phyloP scores from a whole-genome alignment of 257 asterid species.

The Avicennia marina region DNA sequence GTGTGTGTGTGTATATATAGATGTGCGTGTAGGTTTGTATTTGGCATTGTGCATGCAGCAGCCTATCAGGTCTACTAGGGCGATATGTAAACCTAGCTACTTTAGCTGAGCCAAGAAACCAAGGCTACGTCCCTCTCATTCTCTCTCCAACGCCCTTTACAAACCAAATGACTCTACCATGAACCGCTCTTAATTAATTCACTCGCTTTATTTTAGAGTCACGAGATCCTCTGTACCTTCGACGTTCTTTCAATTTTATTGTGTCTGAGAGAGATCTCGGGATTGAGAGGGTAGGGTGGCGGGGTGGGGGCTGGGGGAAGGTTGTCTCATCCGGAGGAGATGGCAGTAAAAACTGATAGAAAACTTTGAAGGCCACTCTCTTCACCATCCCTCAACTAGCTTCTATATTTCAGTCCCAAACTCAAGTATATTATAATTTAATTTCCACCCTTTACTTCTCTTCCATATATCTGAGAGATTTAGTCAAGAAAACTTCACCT shows the following conservation, averaged over 20 bases:
- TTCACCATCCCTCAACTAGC: slow-evolving; percentile 70
- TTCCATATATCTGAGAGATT: slow-evolving; percentile 20
- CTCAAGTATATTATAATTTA: slow-evolving; percentile 48
- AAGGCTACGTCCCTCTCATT: neutral
- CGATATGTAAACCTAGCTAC: too few relatives aligned
- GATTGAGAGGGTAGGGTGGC: too few relatives aligned
- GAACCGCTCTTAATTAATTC: neutral
- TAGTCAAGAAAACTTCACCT: slow-evolving; percentile 16
- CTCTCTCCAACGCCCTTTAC: too few relatives aligned
- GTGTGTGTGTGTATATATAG: too few relatives aligned
- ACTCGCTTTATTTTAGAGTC: slow-evolving; percentile 48
- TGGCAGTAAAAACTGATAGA: slow-evolving; percentile 66
- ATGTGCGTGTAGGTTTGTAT: too few relatives aligned
- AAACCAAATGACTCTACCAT: neutral
- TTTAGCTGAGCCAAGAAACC: too few relatives aligned
- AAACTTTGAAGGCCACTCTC: slow-evolving; percentile 54
- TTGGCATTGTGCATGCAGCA: too few relatives aligned
- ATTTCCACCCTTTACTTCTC: slow-evolving; percentile 33
- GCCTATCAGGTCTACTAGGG: too few relatives aligned
- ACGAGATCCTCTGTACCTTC: slow-evolving; percentile 54
- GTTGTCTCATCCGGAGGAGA: too few relatives aligned
- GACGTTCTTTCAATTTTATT: slow-evolving; percentile 38
- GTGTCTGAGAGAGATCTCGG: slow-evolving; percentile 23
- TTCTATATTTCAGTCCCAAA: slow-evolving; percentile 49
- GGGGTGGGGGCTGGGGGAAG: too few relatives aligned